phyloP scores from a whole-genome alignment of 202 grass and related monocot species.

The Sporobolus alterniflorus region DNA sequence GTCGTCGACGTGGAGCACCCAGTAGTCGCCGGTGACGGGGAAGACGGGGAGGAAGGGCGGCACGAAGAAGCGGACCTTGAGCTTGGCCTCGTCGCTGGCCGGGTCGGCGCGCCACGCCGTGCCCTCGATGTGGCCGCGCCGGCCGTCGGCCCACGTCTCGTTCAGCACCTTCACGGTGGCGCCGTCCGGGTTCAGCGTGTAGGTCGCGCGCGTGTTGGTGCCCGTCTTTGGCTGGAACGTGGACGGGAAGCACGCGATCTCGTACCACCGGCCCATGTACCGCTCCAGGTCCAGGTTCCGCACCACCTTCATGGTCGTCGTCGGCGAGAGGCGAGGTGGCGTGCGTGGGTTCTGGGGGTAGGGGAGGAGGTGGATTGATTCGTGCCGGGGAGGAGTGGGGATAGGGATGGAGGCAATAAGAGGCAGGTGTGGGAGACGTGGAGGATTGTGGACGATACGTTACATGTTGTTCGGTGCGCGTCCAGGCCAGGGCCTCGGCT shows the following conservation, averaged over 20 bases:
- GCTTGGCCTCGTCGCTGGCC: conserved; percentile 79
- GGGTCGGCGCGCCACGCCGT: conserved; percentile 70
- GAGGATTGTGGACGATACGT: conserved; percentile 47
- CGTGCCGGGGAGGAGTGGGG: background rate
- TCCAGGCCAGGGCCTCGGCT: background rate
- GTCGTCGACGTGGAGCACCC: conserved; percentile 77
- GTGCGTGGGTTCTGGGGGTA: background rate
- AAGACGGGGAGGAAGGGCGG: conserved; percentile 90
- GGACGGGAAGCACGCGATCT: conserved; percentile 74
- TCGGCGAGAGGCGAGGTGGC: background rate
- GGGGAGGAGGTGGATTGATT: background rate
- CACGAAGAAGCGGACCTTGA: conserved; percentile 89
- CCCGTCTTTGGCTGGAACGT: conserved; percentile 79
- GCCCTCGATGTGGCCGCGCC: conserved; percentile 73
- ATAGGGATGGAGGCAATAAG: conserved; percentile 9
- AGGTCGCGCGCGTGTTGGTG: conserved; percentile 72
- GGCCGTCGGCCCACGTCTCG: conserved; percentile 84
- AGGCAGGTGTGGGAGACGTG: conserved; percentile 27
- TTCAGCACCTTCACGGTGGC: conserved; percentile 72
- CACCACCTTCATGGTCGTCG: conserved; percentile 57
- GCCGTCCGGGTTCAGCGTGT: conserved; percentile 57
- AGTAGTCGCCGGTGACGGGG: conserved; percentile 88
- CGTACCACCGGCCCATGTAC: conserved; percentile 93
- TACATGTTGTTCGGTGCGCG: conserved; percentile 17
- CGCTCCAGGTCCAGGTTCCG: conserved; percentile 62